Base-by-base conservation (phyloP, 495 filamentous ascomycete species). In the Tuber aestivum region DNA sequence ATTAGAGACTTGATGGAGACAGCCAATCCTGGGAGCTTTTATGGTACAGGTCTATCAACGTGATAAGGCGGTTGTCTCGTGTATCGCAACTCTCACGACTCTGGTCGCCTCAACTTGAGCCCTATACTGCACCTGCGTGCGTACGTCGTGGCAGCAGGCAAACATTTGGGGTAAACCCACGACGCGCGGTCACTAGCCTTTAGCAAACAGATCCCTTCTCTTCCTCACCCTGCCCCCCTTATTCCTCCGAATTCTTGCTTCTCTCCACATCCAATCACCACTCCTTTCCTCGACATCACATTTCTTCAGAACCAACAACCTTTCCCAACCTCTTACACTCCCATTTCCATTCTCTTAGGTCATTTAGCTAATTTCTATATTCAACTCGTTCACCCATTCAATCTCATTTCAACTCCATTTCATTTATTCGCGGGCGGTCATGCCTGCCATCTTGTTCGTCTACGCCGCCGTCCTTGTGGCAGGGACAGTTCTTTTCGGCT, bases 401-500 rank as follows among this genome's bases (percentile, higher is more conserved):
- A 27, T 56, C n/a, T 35, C 27, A 65, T 65, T 35, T 35, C 32
- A 35, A 5, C 56, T 65, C 35, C n/a, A 18, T 27, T 61, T 61
- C n/a, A 32, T 1, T 61, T 4, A 32, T 61, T 61, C 8, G 16
- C n/a, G 23, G 18, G 32, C 27, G 32, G n/a, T 6, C 27, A 65
- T 65, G 56, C 27, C 56, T 71, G 35, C 70, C 18, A 37, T 74
- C 40, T 42, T 76, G 8, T 38, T 69, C 44, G 32, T 44, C 40
- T 70, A 45, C 70, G 23, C 69, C 37, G 45, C 72, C 10, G 71
- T 73, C 21, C 70, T 82, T 18, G 75, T 80, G 1, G 61, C 82
- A 3, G 81, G 77, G 21, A 82, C 95, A 3, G 88, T 97, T 14
- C 94, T 97, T 81, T 98, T 97, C 80, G 95, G 96, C 35, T 97